These are phyloP conservation scores for Leishmania aethiopica DNA, from an alignment of 208 protist species.

Conservation along the genomic window DNA sequence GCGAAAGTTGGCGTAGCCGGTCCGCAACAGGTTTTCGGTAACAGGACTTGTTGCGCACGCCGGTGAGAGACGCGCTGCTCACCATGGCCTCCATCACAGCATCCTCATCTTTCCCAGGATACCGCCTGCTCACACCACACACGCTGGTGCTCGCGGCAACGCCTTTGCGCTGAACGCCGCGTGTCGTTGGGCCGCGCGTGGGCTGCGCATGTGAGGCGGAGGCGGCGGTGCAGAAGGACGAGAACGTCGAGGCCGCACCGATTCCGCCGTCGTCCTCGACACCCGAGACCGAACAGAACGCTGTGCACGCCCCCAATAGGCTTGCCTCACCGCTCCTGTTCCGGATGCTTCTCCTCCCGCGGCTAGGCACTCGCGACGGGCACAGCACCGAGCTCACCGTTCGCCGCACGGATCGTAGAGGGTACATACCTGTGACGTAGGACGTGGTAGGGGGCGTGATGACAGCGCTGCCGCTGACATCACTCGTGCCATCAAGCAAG, in stretches of 20 bases:
- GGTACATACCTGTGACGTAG: slow-evolving; percentile 28
- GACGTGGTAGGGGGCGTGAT: slow-evolving; percentile 8
- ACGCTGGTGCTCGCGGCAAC: not conserved
- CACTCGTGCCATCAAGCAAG: not conserved
- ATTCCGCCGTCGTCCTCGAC: not conserved
- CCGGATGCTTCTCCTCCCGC: too few species aligned
- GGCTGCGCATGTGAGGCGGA: not conserved
- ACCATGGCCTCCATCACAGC: not conserved
- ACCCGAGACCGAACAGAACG: not conserved
- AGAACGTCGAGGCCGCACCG: not conserved
- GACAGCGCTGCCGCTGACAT: not conserved
- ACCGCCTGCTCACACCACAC: not conserved
- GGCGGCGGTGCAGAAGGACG: not conserved
- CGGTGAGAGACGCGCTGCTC: not conserved
- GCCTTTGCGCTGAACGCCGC: not conserved
- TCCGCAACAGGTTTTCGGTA: not conserved
- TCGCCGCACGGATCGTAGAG: slow-evolving; percentile 18
- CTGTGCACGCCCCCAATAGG: not conserved
- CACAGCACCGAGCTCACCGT: slow-evolving; percentile 13
- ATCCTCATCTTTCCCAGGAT: not conserved
- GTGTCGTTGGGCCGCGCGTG: not conserved
- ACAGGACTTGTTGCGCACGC: not conserved
- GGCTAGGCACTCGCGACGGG: not conserved
- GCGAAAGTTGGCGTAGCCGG: not conserved
- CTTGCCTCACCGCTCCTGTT: not conserved